Percentiles rank a stretch among this genome's conserved stretches.
Conservation (phyloP, 495 filamentous ascomycete genomes). For the Articulospora tetracladia region DNA sequence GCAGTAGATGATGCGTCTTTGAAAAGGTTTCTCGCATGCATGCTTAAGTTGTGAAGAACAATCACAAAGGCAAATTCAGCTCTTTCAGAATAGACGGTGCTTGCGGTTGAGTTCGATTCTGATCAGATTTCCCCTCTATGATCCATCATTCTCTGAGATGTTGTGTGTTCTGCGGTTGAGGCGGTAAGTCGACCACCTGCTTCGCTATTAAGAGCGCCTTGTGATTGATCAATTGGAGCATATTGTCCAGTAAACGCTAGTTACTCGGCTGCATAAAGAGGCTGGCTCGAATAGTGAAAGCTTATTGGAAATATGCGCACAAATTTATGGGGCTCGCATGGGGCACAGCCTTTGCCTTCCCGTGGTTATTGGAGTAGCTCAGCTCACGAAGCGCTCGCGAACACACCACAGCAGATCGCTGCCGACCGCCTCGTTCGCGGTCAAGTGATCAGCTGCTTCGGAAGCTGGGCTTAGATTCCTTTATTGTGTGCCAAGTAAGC, state of each 20-base stretch:
- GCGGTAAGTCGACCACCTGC: neutral
- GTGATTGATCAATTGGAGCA: neutral
- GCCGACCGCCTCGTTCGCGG: no score
- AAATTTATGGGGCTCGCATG: neutral
- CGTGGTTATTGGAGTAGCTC: neutral
- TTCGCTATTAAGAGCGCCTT: neutral
- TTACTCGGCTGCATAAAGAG: neutral
- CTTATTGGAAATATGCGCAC: neutral
- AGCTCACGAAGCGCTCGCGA: neutral
- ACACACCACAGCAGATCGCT: neutral
- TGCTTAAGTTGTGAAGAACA: no score
- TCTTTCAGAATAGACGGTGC: neutral
- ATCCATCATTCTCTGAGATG: neutral
- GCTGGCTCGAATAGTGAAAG: neutral
- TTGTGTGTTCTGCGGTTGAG: neutral
- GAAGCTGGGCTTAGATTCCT: no score
- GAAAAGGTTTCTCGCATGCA: no score
- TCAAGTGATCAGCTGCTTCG: no score
- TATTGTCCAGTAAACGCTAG: neutral
- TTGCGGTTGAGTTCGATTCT: neutral
- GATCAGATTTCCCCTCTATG: no score
- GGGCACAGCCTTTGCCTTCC: neutral
- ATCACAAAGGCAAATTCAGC: no score
- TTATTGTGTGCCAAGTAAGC: no score
- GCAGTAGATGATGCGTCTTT: no score